These are phyloP conservation scores for Rhodotorula babjevae DNA, from an alignment of 768 basidiomycete species.

Conservation along the genomic window DNA sequence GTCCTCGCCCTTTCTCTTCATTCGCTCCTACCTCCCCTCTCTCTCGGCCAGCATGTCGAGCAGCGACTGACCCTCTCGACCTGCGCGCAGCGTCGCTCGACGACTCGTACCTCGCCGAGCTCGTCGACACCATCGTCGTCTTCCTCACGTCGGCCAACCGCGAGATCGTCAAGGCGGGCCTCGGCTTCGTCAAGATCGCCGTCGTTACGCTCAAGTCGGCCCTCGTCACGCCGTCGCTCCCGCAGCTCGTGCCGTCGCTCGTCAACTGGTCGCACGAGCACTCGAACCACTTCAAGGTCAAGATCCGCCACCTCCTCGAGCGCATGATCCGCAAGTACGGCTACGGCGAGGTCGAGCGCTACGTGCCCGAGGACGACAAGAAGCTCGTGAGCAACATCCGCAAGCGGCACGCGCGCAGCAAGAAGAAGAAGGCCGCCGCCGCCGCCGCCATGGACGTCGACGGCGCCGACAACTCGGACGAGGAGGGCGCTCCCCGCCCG, in stretches of 20 bases:
- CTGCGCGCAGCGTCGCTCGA: constrained; percentile 51
- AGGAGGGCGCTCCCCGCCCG: constrained; percentile 51
- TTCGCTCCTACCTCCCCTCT: too few species aligned
- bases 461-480: constrained; percentile 53
- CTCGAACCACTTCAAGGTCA: constrained; percentile 96
- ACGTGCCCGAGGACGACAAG: constrained; percentile 70
- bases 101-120: constrained; percentile 63
- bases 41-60: background rate
- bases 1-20: constrained; percentile 24
- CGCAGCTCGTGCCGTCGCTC: constrained; percentile 72
- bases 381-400: constrained; percentile 92
- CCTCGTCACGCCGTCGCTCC: constrained; percentile 70
- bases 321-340: constrained; percentile 86
- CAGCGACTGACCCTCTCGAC: background rate
- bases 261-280: constrained; percentile 93
- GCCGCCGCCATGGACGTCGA: constrained; percentile 54
- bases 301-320: constrained; percentile 95
- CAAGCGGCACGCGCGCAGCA: constrained; percentile 88
- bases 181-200: constrained; percentile 90
- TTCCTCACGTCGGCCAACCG: constrained; percentile 86
- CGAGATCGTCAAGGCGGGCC: constrained; percentile 93
- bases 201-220: constrained; percentile 75
- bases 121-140: constrained; percentile 77
- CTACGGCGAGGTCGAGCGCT: constrained; percentile 68
- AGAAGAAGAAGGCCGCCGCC: constrained; percentile 69